Percentiles rank a stretch among this genome's conserved stretches.
phyloP scores from a whole-genome alignment of 1,284 basidiomycete species.

The Lentinus polychrous region DNA sequence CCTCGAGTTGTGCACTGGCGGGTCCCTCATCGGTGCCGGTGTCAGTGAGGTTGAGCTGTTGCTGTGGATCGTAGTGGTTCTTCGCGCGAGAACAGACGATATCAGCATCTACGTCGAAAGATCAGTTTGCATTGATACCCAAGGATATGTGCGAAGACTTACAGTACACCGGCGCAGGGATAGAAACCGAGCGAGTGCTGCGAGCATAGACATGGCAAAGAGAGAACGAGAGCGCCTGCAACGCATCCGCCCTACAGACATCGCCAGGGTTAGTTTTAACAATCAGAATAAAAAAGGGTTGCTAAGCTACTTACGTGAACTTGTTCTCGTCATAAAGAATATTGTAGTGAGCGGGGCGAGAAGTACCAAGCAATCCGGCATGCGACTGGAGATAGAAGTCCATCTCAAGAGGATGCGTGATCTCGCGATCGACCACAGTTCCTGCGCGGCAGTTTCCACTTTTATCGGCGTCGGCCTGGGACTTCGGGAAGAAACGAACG shows the following conservation, averaged over 20 bases:
- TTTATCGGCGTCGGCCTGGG: constrained; percentile 43
- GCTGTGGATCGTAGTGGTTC: constrained; percentile 69
- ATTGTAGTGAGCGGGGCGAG: constrained; percentile 58
- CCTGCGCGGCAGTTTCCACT: constrained; percentile 73
- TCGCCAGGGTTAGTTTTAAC: not conserved
- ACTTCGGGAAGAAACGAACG: constrained; percentile 67
- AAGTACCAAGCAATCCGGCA: constrained; percentile 52
- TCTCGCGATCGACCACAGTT: constrained; percentile 65
- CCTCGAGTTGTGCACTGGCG: constrained; percentile 39
- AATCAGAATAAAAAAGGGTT: too few species aligned
- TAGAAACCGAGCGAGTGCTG: constrained; percentile 77
- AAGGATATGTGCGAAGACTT: constrained; percentile 20
- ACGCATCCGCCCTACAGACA: constrained; percentile 45
- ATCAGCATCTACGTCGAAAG: constrained; percentile 56
- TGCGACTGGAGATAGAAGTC: constrained; percentile 80
- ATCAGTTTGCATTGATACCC: not conserved
- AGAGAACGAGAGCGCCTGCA: constrained; percentile 68
- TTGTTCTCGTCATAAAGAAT: constrained; percentile 55
- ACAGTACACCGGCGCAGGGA: constrained; percentile 83
- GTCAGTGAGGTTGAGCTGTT: constrained; percentile 45
- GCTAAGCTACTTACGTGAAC: constrained; percentile 35
- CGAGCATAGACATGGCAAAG: constrained; percentile 79
- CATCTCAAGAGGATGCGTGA: constrained; percentile 69
- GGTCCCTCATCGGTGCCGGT: constrained; percentile 37
- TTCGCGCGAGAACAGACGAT: constrained; percentile 78